phyloP scores from a whole-genome alignment of 1,284 basidiomycete genomes.

The Irpex rosettiformis region DNA sequence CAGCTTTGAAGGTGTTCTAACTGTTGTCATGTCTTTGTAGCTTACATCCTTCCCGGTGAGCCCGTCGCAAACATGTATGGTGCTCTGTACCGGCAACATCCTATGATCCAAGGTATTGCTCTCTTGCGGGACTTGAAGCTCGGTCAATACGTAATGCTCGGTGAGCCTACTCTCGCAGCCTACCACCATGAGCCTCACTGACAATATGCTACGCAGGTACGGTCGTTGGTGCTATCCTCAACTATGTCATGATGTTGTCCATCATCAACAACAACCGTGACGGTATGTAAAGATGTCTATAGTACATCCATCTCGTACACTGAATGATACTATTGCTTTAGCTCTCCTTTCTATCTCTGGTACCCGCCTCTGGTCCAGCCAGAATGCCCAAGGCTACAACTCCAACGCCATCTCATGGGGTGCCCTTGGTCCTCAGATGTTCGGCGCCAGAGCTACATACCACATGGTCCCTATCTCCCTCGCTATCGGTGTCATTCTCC shows the following conservation, averaged over 20 bases:
- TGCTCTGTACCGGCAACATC: conserved; percentile 42
- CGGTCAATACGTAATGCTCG: conserved; percentile 55
- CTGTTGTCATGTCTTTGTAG: conserved; percentile 30
- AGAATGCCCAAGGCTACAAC: conserved; percentile 48
- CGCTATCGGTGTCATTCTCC: conserved; percentile 47
- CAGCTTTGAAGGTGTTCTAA: neutral
- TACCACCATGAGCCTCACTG: too few relatives aligned
- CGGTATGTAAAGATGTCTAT: conserved; percentile 25
- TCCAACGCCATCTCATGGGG: conserved; percentile 57
- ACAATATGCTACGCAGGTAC: conserved; percentile 26
- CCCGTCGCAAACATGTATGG: conserved; percentile 52
- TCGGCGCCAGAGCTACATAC: conserved; percentile 44
- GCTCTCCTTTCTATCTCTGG: conserved; percentile 30
- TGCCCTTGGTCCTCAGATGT: conserved; percentile 50
- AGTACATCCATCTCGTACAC: too few relatives aligned
- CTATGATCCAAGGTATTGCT: conserved; percentile 38
- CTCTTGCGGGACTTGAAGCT: conserved; percentile 50
- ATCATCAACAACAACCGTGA: conserved; percentile 42
- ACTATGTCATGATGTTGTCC: conserved; percentile 48
- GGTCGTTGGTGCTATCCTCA: conserved; percentile 31
- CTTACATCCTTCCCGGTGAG: conserved; percentile 39
- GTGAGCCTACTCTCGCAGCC: conserved; percentile 59
- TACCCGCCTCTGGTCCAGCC: conserved; percentile 44
- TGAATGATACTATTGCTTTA: neutral
- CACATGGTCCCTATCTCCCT: conserved; percentile 51